Evolutionary conservation across 2,329 filamentous ascomycete species (phyloP), one percentile per base, ranked within the genome.

Genomic region (Scedosporium minutisporum): DNA sequence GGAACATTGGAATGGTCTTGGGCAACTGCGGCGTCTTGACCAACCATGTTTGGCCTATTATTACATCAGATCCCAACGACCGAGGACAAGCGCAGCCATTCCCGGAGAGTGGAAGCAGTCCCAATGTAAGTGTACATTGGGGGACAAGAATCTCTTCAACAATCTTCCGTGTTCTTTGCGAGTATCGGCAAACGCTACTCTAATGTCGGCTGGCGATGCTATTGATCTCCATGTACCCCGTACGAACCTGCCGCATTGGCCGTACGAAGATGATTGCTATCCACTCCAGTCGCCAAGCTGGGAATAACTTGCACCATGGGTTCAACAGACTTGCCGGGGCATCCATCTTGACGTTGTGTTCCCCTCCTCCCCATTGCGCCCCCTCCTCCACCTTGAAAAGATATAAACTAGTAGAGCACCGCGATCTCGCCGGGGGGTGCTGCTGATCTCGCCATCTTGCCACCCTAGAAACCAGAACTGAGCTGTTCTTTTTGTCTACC

Each of bases 11-110:
- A 23, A 10, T 58, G 9, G n/a, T 27, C 33, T 38, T 38, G 33
- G 33, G 33, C 33, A 14, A 14, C 33, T 38, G 33, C 10, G 33
- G 33, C 33, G 33, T 14, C 33, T 51, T 9, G 44, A 29, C 59
- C 59, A 61, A 61, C 59, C 59, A 61, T 53, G 25, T 60, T 25
- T 51, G 29, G 14, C 44, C 44, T 29, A 61, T 61, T 51, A 61
- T 61, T 51, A 61, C 59, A 61, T 61, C 59, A 61, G 59, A 61
- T 23, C 27, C 44, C 27, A 10, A 53, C 33, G 44, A 44, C 33
- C 10, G 59, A 61, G 23, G 59, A 27, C 4, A 25, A 33, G 33
- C 42, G 29, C 42, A 14, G 44, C 29, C 57, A 23, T 23, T 33
- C 27, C 9, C 44, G 10, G 16, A 41, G 25, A 46, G 27, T 53